Percentiles rank a stretch among this genome's conserved stretches.
These are phyloP conservation scores for Aspergillus biplanus DNA, from an alignment of 495 filamentous ascomycete genomes.

Conservation along the genomic window DNA sequence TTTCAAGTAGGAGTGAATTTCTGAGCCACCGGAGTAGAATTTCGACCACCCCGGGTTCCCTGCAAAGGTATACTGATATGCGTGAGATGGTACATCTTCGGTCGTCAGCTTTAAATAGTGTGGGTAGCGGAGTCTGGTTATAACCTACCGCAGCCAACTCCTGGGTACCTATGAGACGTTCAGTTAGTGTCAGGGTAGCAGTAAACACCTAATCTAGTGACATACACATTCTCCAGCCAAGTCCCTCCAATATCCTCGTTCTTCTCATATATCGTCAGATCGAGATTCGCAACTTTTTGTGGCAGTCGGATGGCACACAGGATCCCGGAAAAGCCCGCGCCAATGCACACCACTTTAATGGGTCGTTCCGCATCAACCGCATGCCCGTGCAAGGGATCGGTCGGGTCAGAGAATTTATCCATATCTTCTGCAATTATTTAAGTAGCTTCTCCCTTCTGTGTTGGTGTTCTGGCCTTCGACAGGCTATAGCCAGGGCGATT, in stretches of 20 bases:
- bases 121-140: too few relatives aligned
- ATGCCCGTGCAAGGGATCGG: too few relatives aligned
- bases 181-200: background rate
- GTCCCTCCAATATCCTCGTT: slow-evolving; percentile 68
- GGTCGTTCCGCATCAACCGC: background rate
- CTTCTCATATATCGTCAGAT: slow-evolving; percentile 73
- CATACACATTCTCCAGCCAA: slow-evolving; percentile 60
- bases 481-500: too few relatives aligned
- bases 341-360: slow-evolving; percentile 21
- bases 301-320: slow-evolving; percentile 5
- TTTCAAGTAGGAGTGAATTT: slow-evolving; percentile 1
- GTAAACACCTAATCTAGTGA: background rate
- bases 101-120: too few relatives aligned
- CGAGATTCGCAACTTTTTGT: slow-evolving; percentile 46
- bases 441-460: too few relatives aligned
- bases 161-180: slow-evolving; percentile 50
- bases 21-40: background rate
- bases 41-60: background rate
- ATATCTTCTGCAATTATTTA: too few relatives aligned
- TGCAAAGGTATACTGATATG: slow-evolving; percentile 43
- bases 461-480: too few relatives aligned
- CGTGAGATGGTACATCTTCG: slow-evolving; percentile 25
- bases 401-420: too few relatives aligned
- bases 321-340: slow-evolving; percentile 24
- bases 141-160: slow-evolving; percentile 46